Percentiles rank a stretch among this genome's conserved stretches.
Evolutionary conservation across 2,329 filamentous ascomycete genomes (phyloP).

Genomic region (Calonectria naviculata): DNA sequence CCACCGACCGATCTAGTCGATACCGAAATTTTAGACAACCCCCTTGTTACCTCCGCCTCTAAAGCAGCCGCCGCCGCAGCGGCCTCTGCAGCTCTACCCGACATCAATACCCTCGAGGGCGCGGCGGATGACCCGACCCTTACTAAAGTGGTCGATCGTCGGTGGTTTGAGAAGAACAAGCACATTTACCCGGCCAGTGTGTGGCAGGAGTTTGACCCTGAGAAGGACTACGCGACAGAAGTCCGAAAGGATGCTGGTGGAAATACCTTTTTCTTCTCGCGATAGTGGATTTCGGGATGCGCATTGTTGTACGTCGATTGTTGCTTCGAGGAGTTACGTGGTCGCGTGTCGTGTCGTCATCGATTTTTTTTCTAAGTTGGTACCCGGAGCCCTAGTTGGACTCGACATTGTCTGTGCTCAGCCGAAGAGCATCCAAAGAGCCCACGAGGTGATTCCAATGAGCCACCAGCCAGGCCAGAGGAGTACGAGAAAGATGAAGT

Average conservation of each 20-base stretch:
- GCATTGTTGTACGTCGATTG: slow-evolving; percentile 10
- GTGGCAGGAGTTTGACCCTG: slow-evolving; percentile 95
- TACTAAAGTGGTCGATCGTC: slow-evolving; percentile 94
- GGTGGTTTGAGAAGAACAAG: slow-evolving; percentile 98
- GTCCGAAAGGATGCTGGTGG: slow-evolving; percentile 86
- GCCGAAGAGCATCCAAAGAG: slow-evolving; percentile 46
- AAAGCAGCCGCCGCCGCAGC: slow-evolving; percentile 47
- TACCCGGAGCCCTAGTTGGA: slow-evolving; percentile 13
- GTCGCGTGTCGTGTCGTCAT: slow-evolving; percentile 12
- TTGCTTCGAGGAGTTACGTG: neutral
- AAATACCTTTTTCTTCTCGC: slow-evolving; percentile 90
- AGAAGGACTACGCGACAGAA: slow-evolving; percentile 83
- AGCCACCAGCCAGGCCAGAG: slow-evolving; percentile 70
- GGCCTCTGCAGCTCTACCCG: slow-evolving; percentile 49
- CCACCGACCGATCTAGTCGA: slow-evolving; percentile 37
- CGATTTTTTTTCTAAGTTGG: slow-evolving; percentile 12
- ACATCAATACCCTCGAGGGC: slow-evolving; percentile 76
- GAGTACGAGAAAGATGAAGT: slow-evolving; percentile 59
- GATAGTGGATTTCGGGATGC: slow-evolving; percentile 39
- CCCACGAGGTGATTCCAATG: slow-evolving; percentile 50
- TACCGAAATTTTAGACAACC: slow-evolving; percentile 7
- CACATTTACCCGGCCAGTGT: slow-evolving; percentile 97
- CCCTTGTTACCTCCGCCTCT: slow-evolving; percentile 46
- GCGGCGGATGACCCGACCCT: slow-evolving; percentile 79
- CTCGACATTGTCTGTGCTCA: slow-evolving; percentile 40